Conservation (phyloP, 345 rosid species). For the Nasturtium officinale region DNA sequence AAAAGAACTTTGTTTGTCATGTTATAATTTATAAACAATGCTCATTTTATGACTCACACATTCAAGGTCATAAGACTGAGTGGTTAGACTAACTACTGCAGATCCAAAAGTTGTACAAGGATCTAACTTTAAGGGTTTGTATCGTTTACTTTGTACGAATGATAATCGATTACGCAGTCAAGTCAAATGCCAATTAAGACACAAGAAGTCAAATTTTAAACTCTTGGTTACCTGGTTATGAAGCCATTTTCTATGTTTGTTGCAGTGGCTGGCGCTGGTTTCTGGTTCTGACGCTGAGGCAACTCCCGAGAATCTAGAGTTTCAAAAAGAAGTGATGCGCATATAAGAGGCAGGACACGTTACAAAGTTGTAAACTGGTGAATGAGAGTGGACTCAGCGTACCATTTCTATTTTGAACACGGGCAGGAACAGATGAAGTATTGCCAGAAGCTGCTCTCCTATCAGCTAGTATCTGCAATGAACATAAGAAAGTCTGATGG, state of each 20-base stretch:
- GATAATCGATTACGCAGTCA: background rate
- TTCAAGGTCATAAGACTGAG: conserved; percentile 5
- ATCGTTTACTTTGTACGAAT: background rate
- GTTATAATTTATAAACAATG: conserved; percentile 20
- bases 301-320: conserved; percentile 49
- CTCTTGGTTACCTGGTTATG: conserved; percentile 53
- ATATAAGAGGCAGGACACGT: conserved; percentile 7
- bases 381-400: background rate
- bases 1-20: background rate
- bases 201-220: background rate
- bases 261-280: conserved; percentile 27
- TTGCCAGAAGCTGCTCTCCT: conserved; percentile 37
- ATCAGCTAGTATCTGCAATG: conserved; percentile 42
- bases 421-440: conserved; percentile 47
- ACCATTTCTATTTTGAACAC: conserved; percentile 53
- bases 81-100: conserved; percentile 6
- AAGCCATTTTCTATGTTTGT: conserved; percentile 51
- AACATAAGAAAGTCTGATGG: background rate
- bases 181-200: background rate
- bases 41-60: conserved; percentile 3
- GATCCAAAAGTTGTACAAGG: background rate
- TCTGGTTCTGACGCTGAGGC: conserved; percentile 48
- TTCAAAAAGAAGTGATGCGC: background rate
- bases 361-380: background rate
- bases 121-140: background rate